A percentile compares a stretch with the other conserved stretches of the same genome.
Conservation (phyloP, 2,329 filamentous ascomycete species). For the Apiospora marii region DNA sequence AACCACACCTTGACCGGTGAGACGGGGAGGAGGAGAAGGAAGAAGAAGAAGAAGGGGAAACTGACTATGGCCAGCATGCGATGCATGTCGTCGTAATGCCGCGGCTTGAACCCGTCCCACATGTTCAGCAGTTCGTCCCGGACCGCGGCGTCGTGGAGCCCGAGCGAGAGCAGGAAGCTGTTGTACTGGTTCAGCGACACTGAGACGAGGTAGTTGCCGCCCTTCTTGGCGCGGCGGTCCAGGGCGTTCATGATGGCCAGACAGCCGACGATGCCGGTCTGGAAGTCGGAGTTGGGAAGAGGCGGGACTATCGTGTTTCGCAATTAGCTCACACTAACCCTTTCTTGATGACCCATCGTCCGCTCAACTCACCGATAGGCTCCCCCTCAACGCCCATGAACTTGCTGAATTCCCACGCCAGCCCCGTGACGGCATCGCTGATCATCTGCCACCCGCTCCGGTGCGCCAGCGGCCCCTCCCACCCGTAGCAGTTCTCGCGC, state of each 20-base stretch:
- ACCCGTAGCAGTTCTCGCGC: slow-evolving; percentile 62
- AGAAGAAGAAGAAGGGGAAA: neutral
- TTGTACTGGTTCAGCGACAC: slow-evolving; percentile 42
- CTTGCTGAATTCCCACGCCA: slow-evolving; percentile 41
- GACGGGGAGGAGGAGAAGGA: too few species aligned
- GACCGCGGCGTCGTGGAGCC: slow-evolving; percentile 35
- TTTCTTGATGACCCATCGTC: too few species aligned
- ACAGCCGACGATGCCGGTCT: slow-evolving; percentile 51
- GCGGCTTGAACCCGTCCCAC: slow-evolving; percentile 38
- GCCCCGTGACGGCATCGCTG: slow-evolving; percentile 50
- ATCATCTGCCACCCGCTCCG: slow-evolving; percentile 63
- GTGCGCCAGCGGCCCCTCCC: slow-evolving; percentile 54
- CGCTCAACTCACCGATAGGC: slow-evolving; percentile 34
- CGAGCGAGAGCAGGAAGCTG: slow-evolving; percentile 41
- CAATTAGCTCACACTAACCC: slow-evolving; percentile 42
- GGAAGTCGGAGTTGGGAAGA: slow-evolving; percentile 43
- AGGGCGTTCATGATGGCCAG: slow-evolving; percentile 51
- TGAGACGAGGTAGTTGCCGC: slow-evolving; percentile 46
- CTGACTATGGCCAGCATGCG: slow-evolving; percentile 41
- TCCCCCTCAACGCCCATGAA: slow-evolving; percentile 36
- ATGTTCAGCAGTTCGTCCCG: slow-evolving; percentile 35
- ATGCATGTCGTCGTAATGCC: slow-evolving; percentile 43
- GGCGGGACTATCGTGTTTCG: slow-evolving; percentile 40
- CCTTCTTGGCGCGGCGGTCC: slow-evolving; percentile 46
- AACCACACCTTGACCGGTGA: too few species aligned